Base-by-base conservation (phyloP, 2,329 filamentous ascomycete species). In the Microsporum canis region DNA sequence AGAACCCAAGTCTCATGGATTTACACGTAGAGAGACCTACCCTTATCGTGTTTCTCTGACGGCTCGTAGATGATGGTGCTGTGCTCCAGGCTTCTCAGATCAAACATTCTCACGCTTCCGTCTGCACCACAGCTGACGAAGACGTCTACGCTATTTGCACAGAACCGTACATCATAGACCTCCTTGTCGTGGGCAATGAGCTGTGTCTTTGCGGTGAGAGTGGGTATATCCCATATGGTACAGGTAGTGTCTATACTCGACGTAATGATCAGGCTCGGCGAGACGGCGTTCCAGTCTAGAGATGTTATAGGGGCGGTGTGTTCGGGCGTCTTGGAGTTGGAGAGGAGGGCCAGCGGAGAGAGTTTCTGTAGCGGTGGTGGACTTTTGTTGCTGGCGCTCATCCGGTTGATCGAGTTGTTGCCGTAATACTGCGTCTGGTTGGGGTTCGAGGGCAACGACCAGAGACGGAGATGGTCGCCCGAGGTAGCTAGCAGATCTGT, bases 61-160 rank as follows among this genome's bases (percentile, higher is more conserved):
- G 94, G 94, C 74, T 99, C 94, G 73, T 99, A 99, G 65, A 99
- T 99, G 72, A 99, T 99, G 58, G 94, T 99, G 66, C 91, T 96
- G 73, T 99, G 94, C 72, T 99, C 94, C 59, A 99, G 78, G 73
- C 92, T 97, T 70, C 94, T 85, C 63, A 99, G 79, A 74, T 99
- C 94, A 75, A 99, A 99, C 94, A 99, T 99, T 68, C 94, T 85
- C 31, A 99, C 94, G 73, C 92, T 97, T 43, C 94, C 94, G 72
- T 99, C 94, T 61, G 95, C 92, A 58, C 94, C 94, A 73, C 94
- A 99, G 73, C 90, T 96, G 36, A 97, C 94, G 73, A 99, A 99
- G 1, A 97, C 91, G 70, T 99, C 94, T n/a, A 96, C 90, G 68
- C 91, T 96, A 67, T 95, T 94, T 57, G 94, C 94, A 76, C 94